Conservation (phyloP, 306 rosid genomes). For the Trifolium repens region DNA sequence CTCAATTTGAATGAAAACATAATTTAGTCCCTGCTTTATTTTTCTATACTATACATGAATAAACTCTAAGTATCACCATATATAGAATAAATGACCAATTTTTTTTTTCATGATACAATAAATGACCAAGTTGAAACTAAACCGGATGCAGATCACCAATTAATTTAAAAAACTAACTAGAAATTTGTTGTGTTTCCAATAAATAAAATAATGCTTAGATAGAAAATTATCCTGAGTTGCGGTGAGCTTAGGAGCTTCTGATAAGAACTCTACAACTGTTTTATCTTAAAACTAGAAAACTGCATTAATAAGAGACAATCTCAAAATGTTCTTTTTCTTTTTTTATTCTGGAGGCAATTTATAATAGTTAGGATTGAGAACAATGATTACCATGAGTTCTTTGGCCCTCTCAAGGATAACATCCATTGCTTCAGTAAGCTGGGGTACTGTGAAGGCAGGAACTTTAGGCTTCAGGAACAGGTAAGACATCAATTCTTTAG, state of each 20-base stretch:
- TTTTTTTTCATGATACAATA: background rate
- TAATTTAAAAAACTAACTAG: constrained; percentile 14
- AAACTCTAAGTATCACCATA: background rate
- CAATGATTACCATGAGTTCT: constrained; percentile 61
- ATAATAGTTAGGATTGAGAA: constrained; percentile 32
- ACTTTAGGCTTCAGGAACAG: constrained; percentile 69
- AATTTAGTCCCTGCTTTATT: constrained; percentile 2
- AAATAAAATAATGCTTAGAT: constrained; percentile 1
- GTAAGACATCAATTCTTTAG: constrained; percentile 60
- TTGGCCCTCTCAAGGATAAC: constrained; percentile 64
- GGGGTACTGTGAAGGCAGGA: constrained; percentile 80
- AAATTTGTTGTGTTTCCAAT: background rate
- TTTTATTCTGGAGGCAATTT: constrained; percentile 6
- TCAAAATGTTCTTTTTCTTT: background rate
- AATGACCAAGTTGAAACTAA: constrained; percentile 19
- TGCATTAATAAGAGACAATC: constrained; percentile 10
- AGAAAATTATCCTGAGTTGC: constrained; percentile 3
- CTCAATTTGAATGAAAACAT: constrained; percentile 18
- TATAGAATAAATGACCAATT: background rate
- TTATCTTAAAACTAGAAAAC: background rate
- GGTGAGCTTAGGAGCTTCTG: constrained; percentile 10
- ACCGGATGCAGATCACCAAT: constrained; percentile 22
- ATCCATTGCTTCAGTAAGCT: constrained; percentile 82
- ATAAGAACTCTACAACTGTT: constrained; percentile 23
- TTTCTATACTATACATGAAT: background rate